Evolutionary conservation across 441 rosid species (phyloP).

Genomic region (Capsella rubella): DNA sequence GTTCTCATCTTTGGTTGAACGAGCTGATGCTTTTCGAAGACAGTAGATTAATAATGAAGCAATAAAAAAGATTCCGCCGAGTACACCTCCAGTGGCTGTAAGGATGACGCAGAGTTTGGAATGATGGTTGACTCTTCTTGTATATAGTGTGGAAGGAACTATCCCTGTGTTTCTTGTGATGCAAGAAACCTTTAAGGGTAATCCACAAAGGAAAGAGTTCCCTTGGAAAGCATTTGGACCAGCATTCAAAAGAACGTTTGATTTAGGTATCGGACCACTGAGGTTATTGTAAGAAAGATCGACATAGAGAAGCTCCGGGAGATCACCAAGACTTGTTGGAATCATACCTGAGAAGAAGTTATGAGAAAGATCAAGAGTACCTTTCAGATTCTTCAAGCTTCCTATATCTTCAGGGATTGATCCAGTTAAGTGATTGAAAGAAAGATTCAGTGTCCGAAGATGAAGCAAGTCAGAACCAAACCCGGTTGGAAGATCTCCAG

Average conservation of each 20-base stretch:
- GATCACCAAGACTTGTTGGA: constrained; percentile 57
- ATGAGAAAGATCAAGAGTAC: constrained; percentile 64
- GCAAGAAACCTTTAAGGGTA: constrained; percentile 53
- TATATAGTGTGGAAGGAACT: constrained; percentile 40
- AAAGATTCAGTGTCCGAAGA: constrained; percentile 52
- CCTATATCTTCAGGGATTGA: constrained; percentile 55
- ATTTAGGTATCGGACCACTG: constrained; percentile 54
- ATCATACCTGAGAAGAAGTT: constrained; percentile 57
- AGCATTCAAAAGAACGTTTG: constrained; percentile 41
- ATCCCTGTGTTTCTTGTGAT: constrained; percentile 4
- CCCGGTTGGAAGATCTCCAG: constrained; percentile 50
- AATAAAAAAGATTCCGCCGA: constrained; percentile 48
- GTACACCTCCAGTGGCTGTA: constrained; percentile 24
- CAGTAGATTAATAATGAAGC: constrained; percentile 45
- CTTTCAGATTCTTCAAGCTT: constrained; percentile 50
- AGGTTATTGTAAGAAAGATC: constrained; percentile 70
- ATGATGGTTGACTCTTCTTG: constrained; percentile 32
- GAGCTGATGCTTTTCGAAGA: constrained; percentile 41
- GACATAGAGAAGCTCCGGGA: constrained; percentile 53
- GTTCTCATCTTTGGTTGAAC: constrained; percentile 23
- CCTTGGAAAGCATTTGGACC: constrained; percentile 69
- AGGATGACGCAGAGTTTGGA: constrained; percentile 19
- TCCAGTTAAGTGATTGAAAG: constrained; percentile 52
- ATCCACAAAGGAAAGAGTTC: constrained; percentile 62
- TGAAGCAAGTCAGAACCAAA: constrained; percentile 46